Percentiles rank a stretch among this genome's conserved stretches.
phyloP scores from a whole-genome alignment of 208 protist genomes.

The Crithidia brevicula region DNA sequence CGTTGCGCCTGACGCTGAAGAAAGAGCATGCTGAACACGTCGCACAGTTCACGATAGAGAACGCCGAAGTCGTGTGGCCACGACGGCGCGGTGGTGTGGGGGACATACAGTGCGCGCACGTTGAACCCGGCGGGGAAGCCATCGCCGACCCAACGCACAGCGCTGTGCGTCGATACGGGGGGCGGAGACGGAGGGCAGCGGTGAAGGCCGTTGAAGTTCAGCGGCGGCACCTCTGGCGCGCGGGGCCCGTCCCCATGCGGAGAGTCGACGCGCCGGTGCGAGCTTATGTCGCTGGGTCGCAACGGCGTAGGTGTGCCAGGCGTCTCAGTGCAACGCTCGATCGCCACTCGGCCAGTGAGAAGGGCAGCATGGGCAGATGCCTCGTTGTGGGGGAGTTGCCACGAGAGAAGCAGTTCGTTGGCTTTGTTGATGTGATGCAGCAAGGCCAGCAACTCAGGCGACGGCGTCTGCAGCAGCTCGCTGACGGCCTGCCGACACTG shows the following conservation, averaged over 20 bases:
- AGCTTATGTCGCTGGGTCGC: too few relatives aligned
- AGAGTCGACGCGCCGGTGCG: too few relatives aligned
- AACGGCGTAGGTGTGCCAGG: too few relatives aligned
- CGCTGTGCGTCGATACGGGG: not conserved
- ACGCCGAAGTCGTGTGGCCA: conserved; percentile 48
- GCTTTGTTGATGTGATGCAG: conserved; percentile 65
- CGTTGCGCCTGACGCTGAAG: conserved; percentile 42
- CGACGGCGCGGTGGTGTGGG: conserved; percentile 46
- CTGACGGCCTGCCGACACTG: conserved; percentile 17
- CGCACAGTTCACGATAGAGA: conserved; percentile 53
- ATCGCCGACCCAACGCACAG: conserved; percentile 20
- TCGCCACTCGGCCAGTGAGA: conserved; percentile 22
- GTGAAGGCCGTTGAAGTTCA: not conserved
- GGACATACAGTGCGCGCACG: conserved; percentile 32
- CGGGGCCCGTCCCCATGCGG: too few relatives aligned
- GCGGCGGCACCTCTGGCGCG: not conserved
- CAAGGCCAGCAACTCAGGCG: conserved; percentile 43
- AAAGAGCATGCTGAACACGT: conserved; percentile 36
- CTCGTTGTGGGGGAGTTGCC: conserved; percentile 43
- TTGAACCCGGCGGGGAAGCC: conserved; percentile 26
- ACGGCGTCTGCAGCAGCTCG: conserved; percentile 29
- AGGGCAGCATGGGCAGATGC: conserved; percentile 28
- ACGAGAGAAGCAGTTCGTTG: conserved; percentile 64
- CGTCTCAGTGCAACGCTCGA: conserved; percentile 1
- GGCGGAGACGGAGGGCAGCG: not conserved